phyloP scores from a whole-genome alignment of 2,329 filamentous ascomycete species.

The Calonectria crousiana region DNA sequence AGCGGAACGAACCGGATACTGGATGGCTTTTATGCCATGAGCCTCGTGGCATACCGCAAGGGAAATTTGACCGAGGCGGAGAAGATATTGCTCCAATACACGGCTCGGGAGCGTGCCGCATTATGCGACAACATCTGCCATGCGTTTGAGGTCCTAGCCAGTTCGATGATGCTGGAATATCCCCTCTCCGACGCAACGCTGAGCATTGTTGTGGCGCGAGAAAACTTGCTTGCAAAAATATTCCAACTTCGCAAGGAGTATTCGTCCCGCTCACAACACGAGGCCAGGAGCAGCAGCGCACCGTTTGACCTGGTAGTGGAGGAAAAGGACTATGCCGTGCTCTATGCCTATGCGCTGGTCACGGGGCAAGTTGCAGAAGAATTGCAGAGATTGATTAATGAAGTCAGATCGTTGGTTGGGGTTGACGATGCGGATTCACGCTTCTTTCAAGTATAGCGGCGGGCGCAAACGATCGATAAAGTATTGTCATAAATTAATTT shows the following conservation, averaged over 20 bases:
- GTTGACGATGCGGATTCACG: constrained; percentile 37
- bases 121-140: constrained; percentile 92
- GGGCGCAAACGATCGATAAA: background rate
- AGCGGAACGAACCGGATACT: constrained; percentile 85
- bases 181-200: constrained; percentile 90
- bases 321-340: constrained; percentile 86
- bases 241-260: constrained; percentile 85
- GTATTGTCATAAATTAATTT: background rate
- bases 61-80: constrained; percentile 83
- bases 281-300: constrained; percentile 31
- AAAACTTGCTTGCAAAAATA: constrained; percentile 86
- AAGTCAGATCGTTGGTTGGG: constrained; percentile 49
- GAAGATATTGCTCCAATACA: constrained; percentile 82
- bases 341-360: constrained; percentile 89
- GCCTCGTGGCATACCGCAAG: constrained; percentile 88
- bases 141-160: constrained; percentile 86
- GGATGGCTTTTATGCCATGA: constrained; percentile 96
- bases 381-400: constrained; percentile 68
- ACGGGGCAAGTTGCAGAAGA: constrained; percentile 76
- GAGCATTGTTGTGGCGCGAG: constrained; percentile 82
- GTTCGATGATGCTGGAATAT: constrained; percentile 93
- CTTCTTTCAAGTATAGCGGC: constrained; percentile 22
- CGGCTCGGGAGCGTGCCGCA: constrained; percentile 80
- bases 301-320: constrained; percentile 56
- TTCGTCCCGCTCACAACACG: constrained; percentile 43